Evolutionary conservation across 331 rosid genomes (phyloP).

Genomic region (Cucumis variabilis): DNA sequence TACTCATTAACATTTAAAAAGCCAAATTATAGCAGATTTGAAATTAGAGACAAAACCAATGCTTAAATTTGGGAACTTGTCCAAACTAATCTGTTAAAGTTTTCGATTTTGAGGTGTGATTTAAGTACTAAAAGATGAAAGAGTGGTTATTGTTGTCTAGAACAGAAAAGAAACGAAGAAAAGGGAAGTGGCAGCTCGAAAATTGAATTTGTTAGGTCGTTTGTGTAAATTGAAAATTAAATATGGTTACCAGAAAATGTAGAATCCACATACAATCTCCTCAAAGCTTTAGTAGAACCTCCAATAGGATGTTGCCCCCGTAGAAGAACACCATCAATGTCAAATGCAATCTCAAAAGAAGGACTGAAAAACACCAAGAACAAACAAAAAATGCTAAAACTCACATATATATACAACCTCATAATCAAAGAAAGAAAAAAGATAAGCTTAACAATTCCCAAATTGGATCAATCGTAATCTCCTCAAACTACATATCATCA

Average conservation of each 20-base stretch:
- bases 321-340: slow-evolving; percentile 92
- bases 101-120: no score
- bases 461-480: neutral
- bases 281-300: slow-evolving; percentile 72
- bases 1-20: no score
- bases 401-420: neutral
- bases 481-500: neutral
- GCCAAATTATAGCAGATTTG: no score
- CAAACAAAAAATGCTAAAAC: neutral
- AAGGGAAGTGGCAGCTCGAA: no score
- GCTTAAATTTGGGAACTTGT: no score
- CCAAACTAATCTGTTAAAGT: no score
- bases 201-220: no score
- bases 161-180: slow-evolving; percentile 8
- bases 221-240: neutral
- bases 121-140: neutral
- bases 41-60: no score
- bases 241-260: neutral
- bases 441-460: neutral
- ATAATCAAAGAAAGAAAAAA: neutral
- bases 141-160: neutral
- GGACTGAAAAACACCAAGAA: slow-evolving; percentile 37
- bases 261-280: slow-evolving; percentile 55
- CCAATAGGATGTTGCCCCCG: slow-evolving; percentile 81
- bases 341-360: slow-evolving; percentile 85